Conservation (phyloP, 257 asterid species). For the Osmanthus fragrans region DNA sequence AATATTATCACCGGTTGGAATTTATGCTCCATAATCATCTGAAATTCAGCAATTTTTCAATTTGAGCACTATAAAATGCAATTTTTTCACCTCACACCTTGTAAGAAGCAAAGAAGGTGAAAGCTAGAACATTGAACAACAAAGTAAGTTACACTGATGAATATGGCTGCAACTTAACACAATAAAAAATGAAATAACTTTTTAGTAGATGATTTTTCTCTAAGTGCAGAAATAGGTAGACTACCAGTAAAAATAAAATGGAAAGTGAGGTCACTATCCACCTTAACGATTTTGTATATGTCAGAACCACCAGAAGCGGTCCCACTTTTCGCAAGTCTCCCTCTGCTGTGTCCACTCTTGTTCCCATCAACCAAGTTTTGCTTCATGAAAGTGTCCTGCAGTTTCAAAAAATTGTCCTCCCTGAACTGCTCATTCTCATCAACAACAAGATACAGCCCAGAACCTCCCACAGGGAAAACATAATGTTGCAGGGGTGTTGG, state of each 20-base stretch:
- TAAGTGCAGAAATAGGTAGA: slow-evolving; percentile 1
- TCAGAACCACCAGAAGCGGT: slow-evolving; percentile 74
- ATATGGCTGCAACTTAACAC: slow-evolving; percentile 6
- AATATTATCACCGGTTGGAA: slow-evolving; percentile 96
- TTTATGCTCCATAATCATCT: slow-evolving; percentile 98
- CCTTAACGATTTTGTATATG: slow-evolving; percentile 95
- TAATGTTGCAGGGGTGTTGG: slow-evolving; percentile 98
- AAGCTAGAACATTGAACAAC: neutral
- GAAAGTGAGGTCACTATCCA: slow-evolving; percentile 25
- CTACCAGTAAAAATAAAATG: neutral
- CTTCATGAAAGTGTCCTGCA: slow-evolving; percentile 77
- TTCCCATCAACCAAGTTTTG: slow-evolving; percentile 53
- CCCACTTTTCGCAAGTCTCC: slow-evolving; percentile 75
- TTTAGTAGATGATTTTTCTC: neutral
- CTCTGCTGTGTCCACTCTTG: slow-evolving; percentile 53
- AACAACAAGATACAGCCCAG: slow-evolving; percentile 92
- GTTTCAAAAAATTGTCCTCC: slow-evolving; percentile 78
- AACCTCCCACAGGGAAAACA: slow-evolving; percentile 89
- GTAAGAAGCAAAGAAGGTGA: slow-evolving; percentile 4
- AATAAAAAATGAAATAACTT: neutral
- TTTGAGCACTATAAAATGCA: slow-evolving; percentile 18
- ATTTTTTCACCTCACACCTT: neutral
- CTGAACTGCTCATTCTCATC: slow-evolving; percentile 95
- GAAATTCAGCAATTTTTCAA: slow-evolving; percentile 31
- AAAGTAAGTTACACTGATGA: neutral